phyloP scores from a whole-genome alignment of 2,329 filamentous ascomycete species.

The Aspergillus sp. region DNA sequence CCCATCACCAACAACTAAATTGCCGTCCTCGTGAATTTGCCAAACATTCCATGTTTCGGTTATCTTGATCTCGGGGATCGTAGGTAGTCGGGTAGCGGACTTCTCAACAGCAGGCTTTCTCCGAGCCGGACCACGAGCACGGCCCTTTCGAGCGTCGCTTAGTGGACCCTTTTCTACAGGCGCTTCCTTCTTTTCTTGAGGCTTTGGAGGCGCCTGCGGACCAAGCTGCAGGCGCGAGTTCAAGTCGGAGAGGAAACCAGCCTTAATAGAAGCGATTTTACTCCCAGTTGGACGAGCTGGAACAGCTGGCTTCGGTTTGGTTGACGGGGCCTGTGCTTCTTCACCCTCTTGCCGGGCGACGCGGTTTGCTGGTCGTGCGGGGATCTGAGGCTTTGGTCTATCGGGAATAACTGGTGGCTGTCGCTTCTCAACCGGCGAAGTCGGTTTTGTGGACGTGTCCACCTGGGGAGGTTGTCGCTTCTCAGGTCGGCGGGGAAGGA shows the following conservation, averaged over 20 bases:
- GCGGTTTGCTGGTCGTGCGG: slow-evolving; percentile 62
- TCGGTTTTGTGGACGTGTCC: slow-evolving; percentile 35
- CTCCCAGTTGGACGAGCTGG: slow-evolving; percentile 74
- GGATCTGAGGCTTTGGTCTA: slow-evolving; percentile 65
- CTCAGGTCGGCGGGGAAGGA: slow-evolving; percentile 34
- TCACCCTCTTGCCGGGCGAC: slow-evolving; percentile 31
- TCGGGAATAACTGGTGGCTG: slow-evolving; percentile 57
- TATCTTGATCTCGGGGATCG: slow-evolving; percentile 39
- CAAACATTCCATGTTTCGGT: slow-evolving; percentile 44
- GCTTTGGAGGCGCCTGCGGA: slow-evolving; percentile 69
- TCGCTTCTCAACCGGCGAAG: slow-evolving; percentile 51
- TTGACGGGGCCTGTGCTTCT: slow-evolving; percentile 29
- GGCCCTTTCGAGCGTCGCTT: slow-evolving; percentile 82
- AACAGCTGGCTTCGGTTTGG: slow-evolving; percentile 78
- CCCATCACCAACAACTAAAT: slow-evolving; percentile 29
- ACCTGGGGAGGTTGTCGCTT: slow-evolving; percentile 34
- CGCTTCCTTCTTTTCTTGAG: slow-evolving; percentile 64
- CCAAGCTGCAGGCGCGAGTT: slow-evolving; percentile 87
- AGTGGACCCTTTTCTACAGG: slow-evolving; percentile 76
- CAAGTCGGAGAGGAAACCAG: slow-evolving; percentile 88
- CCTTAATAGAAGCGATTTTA: slow-evolving; percentile 89
- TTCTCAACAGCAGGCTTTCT: slow-evolving; percentile 66
- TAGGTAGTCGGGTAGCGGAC: slow-evolving; percentile 40
- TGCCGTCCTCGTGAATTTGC: slow-evolving; percentile 36
- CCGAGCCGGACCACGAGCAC: slow-evolving; percentile 83